Conservation (phyloP, 2,329 filamentous ascomycete species). For the Coniochaeta hoffmannii region DNA sequence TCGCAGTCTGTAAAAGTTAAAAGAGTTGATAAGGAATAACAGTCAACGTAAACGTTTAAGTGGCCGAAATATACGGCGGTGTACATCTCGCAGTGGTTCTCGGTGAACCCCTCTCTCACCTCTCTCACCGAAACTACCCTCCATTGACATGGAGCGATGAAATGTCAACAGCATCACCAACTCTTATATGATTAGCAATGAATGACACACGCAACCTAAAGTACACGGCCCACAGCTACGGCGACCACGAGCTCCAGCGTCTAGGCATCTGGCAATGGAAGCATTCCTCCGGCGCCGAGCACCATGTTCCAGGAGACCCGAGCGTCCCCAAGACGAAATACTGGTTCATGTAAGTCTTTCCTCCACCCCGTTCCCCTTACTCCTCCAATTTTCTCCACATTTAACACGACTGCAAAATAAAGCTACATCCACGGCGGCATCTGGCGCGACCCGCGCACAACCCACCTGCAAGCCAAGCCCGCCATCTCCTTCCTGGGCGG, state of each 20-base stretch:
- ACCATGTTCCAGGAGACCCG: not conserved
- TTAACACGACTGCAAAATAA: not conserved
- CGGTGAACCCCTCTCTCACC: not conserved
- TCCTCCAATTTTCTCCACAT: not conserved
- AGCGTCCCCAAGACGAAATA: not conserved
- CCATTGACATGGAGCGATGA: too few species aligned
- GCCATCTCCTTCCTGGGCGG: slow-evolving; percentile 33
- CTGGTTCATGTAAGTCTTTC: slow-evolving; percentile 1
- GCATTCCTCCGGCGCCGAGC: not conserved
- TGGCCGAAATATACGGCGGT: not conserved
- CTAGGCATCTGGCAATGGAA: not conserved
- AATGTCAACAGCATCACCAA: not conserved
- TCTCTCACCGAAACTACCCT: not conserved
- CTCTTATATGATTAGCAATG: not conserved
- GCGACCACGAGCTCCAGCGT: not conserved
- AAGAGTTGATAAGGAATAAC: too few species aligned
- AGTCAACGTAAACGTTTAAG: not conserved
- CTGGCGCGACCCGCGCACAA: slow-evolving; percentile 51
- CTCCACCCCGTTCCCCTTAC: not conserved
- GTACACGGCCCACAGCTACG: not conserved
- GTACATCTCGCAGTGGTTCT: not conserved
- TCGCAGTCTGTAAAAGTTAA: too few species aligned
- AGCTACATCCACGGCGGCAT: slow-evolving; percentile 54
- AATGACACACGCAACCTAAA: not conserved
- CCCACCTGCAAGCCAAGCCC: slow-evolving; percentile 35